Evolutionary conservation across 768 basidiomycete species (phyloP).

Genomic region (Lactifluus volemus): DNA sequence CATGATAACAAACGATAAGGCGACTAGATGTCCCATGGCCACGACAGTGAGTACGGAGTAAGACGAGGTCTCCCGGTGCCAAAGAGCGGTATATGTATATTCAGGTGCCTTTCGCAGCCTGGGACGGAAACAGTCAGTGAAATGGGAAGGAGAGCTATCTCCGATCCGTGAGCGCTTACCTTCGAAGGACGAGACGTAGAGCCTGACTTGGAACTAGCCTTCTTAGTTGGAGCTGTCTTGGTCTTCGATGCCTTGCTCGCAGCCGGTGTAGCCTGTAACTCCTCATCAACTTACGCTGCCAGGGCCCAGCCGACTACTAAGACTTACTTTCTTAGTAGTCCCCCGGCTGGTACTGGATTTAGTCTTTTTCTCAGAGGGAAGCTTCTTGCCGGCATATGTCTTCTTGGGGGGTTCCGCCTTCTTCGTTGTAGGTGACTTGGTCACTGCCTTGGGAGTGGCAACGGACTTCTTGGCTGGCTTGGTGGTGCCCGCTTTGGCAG

Average conservation of each 20-base stretch:
- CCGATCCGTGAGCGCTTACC: neutral
- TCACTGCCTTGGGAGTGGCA: neutral
- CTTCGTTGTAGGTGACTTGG: slow-evolving; percentile 24
- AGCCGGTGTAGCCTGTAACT: slow-evolving; percentile 36
- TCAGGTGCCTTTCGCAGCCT: slow-evolving; percentile 6
- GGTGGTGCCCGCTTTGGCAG: slow-evolving; percentile 16
- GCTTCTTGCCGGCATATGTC: slow-evolving; percentile 18
- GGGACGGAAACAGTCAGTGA: neutral
- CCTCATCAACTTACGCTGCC: neutral
- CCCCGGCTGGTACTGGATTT: slow-evolving; percentile 31
- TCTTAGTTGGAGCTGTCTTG: slow-evolving; percentile 24
- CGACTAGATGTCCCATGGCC: neutral
- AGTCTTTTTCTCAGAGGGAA: slow-evolving; percentile 14
- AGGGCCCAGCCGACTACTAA: neutral
- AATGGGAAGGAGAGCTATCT: neutral
- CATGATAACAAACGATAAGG: neutral
- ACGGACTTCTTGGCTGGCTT: slow-evolving; percentile 15
- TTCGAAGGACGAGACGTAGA: neutral
- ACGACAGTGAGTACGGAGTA: neutral
- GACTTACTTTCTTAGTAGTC: slow-evolving; percentile 53
- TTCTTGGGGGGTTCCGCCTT: slow-evolving; percentile 23
- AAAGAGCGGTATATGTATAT: neutral
- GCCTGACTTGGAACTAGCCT: slow-evolving; percentile 15
- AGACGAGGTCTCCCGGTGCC: neutral
- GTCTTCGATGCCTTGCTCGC: slow-evolving; percentile 23